Evolutionary conservation across 2,329 filamentous ascomycete genomes (phyloP).

Genomic region (Cordyceps militaris): DNA sequence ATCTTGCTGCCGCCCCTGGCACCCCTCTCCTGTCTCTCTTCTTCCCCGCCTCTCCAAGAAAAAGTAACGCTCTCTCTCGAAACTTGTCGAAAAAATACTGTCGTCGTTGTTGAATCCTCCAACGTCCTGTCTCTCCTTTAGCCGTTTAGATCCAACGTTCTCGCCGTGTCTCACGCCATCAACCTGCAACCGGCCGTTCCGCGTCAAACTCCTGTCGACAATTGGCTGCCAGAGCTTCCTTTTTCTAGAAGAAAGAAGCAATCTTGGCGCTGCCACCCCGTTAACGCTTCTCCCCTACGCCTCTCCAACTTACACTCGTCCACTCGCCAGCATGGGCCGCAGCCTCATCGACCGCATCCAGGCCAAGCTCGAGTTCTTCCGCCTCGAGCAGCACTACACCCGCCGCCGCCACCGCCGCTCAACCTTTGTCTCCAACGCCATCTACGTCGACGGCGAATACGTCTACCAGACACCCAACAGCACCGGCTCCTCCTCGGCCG

Average conservation of each 20-base stretch:
- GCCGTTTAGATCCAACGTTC: not conserved
- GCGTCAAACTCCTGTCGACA: not conserved
- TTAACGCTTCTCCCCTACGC: no score
- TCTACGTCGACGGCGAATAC: slow-evolving; percentile 95
- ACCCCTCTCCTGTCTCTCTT: not conserved
- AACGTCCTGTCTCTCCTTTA: slow-evolving; percentile 4
- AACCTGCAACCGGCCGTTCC: not conserved
- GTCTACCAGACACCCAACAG: slow-evolving; percentile 63
- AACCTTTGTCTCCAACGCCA: slow-evolving; percentile 80
- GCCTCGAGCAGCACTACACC: slow-evolving; percentile 91
- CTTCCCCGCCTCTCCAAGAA: not conserved
- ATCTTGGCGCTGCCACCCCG: no score
- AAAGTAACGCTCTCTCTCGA: not conserved
- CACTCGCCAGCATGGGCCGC: slow-evolving; percentile 33
- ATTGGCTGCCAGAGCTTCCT: not conserved
- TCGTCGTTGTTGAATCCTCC: not conserved
- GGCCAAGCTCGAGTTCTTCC: slow-evolving; percentile 79
- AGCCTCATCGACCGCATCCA: slow-evolving; percentile 54
- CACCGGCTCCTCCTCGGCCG: slow-evolving; percentile 51
- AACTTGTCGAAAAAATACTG: not conserved
- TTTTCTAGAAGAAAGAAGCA: no score
- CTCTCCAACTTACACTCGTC: not conserved
- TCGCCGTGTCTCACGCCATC: not conserved
- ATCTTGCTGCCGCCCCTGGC: not conserved
- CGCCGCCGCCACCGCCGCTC: slow-evolving; percentile 78